Evolutionary conservation across 176 grass and related monocot genomes (phyloP).

Genomic region (bread wheat (Triticum aestivum)): DNA sequence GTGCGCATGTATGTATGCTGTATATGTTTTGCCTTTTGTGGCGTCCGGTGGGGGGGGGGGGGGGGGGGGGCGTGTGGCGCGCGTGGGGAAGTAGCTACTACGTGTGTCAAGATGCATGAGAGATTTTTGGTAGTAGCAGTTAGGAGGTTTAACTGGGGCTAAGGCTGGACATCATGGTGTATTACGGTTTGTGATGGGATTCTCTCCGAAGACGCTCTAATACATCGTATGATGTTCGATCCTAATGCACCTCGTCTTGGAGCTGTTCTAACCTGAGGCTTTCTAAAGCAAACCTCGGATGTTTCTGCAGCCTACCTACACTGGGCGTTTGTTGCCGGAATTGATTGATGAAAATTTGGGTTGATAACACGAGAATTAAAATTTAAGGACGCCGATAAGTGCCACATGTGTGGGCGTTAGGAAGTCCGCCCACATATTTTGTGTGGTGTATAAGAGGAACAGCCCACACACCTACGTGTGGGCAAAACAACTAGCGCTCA

Average conservation of each 20-base stretch:
- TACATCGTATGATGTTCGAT: slow-evolving; percentile 46
- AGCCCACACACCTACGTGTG: too few species aligned
- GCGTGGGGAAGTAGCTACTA: neutral
- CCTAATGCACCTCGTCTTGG: neutral
- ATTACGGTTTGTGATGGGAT: slow-evolving; percentile 33
- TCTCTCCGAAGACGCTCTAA: slow-evolving; percentile 35
- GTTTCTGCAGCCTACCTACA: too few species aligned
- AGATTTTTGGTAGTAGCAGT: slow-evolving; percentile 18
- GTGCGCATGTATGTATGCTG: neutral
- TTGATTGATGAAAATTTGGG: too few species aligned
- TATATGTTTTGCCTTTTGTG: neutral
- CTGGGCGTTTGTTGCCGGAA: too few species aligned
- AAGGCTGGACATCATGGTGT: slow-evolving; percentile 44
- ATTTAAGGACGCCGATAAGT: too few species aligned
- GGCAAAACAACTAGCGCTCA: too few species aligned
- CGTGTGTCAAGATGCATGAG: neutral
- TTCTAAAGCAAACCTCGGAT: too few species aligned
- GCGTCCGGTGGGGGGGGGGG: neutral
- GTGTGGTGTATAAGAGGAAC: too few species aligned
- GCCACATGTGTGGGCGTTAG: too few species aligned
- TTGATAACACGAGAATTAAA: too few species aligned
- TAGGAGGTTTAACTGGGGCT: neutral
- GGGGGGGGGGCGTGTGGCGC: neutral
- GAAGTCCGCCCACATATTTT: too few species aligned
- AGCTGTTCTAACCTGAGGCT: neutral